A percentile compares a stretch with the other conserved stretches of the same genome.
Evolutionary conservation across 768 basidiomycete species (phyloP).

Genomic region (Suillus weaverae): DNA sequence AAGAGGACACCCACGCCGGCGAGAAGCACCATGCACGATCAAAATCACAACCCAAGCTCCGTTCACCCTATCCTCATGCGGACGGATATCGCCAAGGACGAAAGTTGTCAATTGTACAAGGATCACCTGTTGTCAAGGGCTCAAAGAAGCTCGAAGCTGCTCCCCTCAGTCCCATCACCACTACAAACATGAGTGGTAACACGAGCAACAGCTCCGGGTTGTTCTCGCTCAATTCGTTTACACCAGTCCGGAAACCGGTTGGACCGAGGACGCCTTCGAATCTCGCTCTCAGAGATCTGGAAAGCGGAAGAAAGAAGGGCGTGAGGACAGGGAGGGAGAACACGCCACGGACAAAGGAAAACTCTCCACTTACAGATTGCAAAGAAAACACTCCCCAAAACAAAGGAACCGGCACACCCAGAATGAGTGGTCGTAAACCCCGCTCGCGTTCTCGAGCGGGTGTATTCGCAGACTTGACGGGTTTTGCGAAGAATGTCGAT

Average conservation of each 20-base stretch:
- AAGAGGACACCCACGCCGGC: neutral
- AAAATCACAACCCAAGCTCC: slow-evolving; percentile 37
- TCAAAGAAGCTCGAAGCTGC: neutral
- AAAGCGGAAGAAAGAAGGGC: neutral
- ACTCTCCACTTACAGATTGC: slow-evolving; percentile 2
- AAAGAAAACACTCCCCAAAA: slow-evolving; percentile 30
- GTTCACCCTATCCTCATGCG: slow-evolving; percentile 8
- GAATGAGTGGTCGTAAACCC: slow-evolving; percentile 30
- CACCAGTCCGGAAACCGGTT: slow-evolving; percentile 23
- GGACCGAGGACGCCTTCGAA: slow-evolving; percentile 23
- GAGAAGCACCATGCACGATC: slow-evolving; percentile 27
- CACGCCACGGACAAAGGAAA: slow-evolving; percentile 10
- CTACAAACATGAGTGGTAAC: slow-evolving; percentile 19
- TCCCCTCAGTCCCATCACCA: neutral
- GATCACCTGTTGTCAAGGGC: slow-evolving; percentile 24
- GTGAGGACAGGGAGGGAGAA: neutral
- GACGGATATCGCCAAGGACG: slow-evolving; percentile 15
- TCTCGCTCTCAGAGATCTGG: neutral
- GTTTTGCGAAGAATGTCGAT: slow-evolving; percentile 34
- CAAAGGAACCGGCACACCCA: slow-evolving; percentile 11
- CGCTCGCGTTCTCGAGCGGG: slow-evolving; percentile 28
- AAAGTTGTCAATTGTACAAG: slow-evolving; percentile 32
- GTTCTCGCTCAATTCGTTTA: slow-evolving; percentile 22
- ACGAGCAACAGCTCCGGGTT: slow-evolving; percentile 17
- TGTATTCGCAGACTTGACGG: slow-evolving; percentile 43